phyloP scores from a whole-genome alignment of 1,284 basidiomycete genomes.

The Malassezia sympodialis region DNA sequence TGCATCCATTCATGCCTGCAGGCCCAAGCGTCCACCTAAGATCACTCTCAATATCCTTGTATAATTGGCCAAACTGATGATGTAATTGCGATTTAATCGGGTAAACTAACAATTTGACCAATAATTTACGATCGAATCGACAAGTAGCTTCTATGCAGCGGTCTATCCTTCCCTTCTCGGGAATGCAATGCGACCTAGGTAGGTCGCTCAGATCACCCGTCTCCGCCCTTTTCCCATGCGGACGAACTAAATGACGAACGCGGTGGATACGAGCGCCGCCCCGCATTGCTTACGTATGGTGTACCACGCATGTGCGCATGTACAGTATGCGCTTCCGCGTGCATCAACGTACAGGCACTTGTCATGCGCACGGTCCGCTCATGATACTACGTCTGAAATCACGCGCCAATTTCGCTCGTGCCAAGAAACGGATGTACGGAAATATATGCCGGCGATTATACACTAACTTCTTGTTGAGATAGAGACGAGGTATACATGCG shows the following conservation, averaged over 20 bases:
- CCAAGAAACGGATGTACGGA: not conserved
- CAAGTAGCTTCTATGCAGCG: constrained; percentile 3
- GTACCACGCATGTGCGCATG: not conserved
- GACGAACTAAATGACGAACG: not conserved
- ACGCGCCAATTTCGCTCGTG: not conserved
- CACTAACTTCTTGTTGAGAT: not conserved
- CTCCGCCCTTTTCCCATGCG: not conserved
- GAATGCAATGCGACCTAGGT: not conserved
- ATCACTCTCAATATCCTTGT: not conserved
- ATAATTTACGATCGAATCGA: not conserved
- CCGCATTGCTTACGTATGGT: not conserved
- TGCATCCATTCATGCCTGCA: not conserved
- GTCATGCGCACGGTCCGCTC: not conserved
- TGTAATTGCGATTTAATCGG: not conserved
- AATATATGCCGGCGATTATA: not conserved
- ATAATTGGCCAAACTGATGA: not conserved
- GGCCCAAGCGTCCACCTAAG: constrained; percentile 2
- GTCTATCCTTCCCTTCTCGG: constrained; percentile 1
- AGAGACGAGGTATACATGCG: not conserved
- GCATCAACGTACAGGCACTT: not conserved
- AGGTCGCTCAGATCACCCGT: not conserved
- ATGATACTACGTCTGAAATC: not conserved
- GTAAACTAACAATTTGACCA: not conserved
- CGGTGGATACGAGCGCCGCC: not conserved
- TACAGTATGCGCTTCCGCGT: not conserved